Base-by-base conservation (phyloP, 208 protist genomes). In the Crithidia fasciculata region DNA sequence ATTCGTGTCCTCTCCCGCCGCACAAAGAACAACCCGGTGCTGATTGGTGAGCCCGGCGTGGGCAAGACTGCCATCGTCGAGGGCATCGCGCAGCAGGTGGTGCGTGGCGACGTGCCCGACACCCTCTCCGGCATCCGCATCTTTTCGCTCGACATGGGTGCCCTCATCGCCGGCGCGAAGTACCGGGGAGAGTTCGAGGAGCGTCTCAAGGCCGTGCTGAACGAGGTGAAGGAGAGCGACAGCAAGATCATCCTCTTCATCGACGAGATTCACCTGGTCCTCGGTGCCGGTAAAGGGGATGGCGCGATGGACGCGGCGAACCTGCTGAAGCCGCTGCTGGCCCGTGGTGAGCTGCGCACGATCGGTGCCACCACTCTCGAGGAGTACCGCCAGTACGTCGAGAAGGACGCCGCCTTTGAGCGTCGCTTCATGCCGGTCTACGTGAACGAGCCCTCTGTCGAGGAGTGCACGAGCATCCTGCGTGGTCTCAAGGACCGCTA, bases 21-120 rank as follows among this genome's bases (percentile, higher is more conserved):
- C 66, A 99, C 98, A 18, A 99, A 99, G 89, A 99, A 99, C 95
- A 99, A 99, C 83, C 99, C 99, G 28, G 97, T 99, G 5, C 92
- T 99, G 15, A 99, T 99, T 62, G 99, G 99, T 67, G 95, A 98
- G 78, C 95, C 98, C 19, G 96, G 96, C 57, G 95, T 98, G 43
- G 95, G 93, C 18, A 98, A 98, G 85, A 97, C 96, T 5, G 93
- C 95, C 19, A 96, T 98, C 62, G 95, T 98, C 5, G 94, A 98
- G 76, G 96, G 96, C 54, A 84, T 98, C 16, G 96, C 96, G 3
- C 90, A 97, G 80, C 91, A 95, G 74, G 97, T 98, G 58, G 87
- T 97, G 49, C 91, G 90, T 67, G 94, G 96, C 50, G 96, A 98
- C 65, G 92, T 98, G 18, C 95, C 96, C 0, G 91, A 97, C 69